phyloP scores from a whole-genome alignment of 2,329 filamentous ascomycete species.

The Venturia nashicola region DNA sequence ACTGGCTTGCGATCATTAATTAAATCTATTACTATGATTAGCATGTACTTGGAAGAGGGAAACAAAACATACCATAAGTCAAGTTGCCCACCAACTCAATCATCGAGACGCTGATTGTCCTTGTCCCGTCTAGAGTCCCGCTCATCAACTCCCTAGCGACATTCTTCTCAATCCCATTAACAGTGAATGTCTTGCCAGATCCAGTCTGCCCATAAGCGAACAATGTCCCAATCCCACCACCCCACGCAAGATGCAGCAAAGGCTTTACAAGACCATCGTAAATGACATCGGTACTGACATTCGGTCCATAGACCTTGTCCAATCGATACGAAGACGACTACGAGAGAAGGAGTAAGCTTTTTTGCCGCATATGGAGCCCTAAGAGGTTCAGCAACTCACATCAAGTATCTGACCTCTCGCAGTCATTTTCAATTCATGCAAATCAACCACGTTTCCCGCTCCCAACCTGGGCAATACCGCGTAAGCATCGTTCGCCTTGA shows the following conservation, averaged over 20 bases:
- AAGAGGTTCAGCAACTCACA: conserved; percentile 9
- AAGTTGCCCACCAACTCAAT: conserved; percentile 37
- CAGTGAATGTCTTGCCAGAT: conserved; percentile 91
- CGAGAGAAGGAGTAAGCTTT: not conserved
- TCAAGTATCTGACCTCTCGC: conserved; percentile 13
- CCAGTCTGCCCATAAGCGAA: conserved; percentile 83
- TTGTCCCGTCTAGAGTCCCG: conserved; percentile 65
- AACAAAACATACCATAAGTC: conserved; percentile 45
- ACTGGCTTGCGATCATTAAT: conserved; percentile 31
- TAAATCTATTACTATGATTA: conserved; percentile 62
- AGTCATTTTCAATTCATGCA: conserved; percentile 16
- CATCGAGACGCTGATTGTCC: conserved; percentile 25
- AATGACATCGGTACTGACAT: conserved; percentile 24
- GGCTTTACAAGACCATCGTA: conserved; percentile 30
- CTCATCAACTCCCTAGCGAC: conserved; percentile 93
- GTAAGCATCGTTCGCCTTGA: not conserved
- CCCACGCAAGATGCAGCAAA: conserved; percentile 34
- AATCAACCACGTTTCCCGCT: conserved; percentile 14
- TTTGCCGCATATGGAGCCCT: no score
- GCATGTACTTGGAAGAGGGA: conserved; percentile 82
- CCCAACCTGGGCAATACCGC: conserved; percentile 11
- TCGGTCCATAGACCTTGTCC: not conserved
- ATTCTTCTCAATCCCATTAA: conserved; percentile 92
- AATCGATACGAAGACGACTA: not conserved
- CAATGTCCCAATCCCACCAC: conserved; percentile 36